phyloP scores from a whole-genome alignment of 768 basidiomycete species.

The Boletus rubroflammeus region DNA sequence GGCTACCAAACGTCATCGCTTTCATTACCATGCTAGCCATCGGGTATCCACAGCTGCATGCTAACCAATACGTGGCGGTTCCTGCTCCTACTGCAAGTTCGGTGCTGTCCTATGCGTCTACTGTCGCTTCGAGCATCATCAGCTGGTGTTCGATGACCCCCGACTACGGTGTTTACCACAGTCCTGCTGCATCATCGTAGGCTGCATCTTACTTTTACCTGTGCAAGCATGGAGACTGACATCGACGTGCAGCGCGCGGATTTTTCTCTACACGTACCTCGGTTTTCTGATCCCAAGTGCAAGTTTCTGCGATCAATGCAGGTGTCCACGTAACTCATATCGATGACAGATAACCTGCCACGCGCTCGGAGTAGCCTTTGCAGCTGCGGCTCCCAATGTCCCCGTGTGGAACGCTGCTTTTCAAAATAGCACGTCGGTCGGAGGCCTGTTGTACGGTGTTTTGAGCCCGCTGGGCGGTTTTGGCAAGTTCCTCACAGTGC shows the following conservation, averaged over 20 bases:
- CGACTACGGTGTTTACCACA: constrained; percentile 50
- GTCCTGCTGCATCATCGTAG: constrained; percentile 57
- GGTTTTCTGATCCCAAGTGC: constrained; percentile 43
- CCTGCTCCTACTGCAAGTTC: constrained; percentile 32
- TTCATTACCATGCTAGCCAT: constrained; percentile 66
- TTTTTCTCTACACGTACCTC: constrained; percentile 45
- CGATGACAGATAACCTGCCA: constrained; percentile 36
- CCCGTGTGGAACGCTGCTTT: constrained; percentile 41
- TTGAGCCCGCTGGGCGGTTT: constrained; percentile 40
- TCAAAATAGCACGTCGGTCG: constrained; percentile 40
- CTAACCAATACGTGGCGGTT: constrained; percentile 36
- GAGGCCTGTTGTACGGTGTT: constrained; percentile 41
- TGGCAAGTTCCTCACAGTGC: constrained; percentile 44
- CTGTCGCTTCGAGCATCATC: constrained; percentile 42
- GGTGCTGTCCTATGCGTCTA: constrained; percentile 44
- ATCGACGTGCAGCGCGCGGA: constrained; percentile 26
- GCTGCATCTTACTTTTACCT: constrained; percentile 4
- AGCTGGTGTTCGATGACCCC: constrained; percentile 43
- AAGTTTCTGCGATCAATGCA: constrained; percentile 14
- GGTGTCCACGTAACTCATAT: not conserved
- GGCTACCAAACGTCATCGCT: constrained; percentile 72
- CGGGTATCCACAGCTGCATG: constrained; percentile 61
- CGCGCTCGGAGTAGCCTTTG: constrained; percentile 44
- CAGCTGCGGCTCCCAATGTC: constrained; percentile 37
- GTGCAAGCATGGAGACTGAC: not conserved